Evolutionary conservation across 2,329 filamentous ascomycete species (phyloP).

Genomic region (Phymatotrichopsis omnivora): DNA sequence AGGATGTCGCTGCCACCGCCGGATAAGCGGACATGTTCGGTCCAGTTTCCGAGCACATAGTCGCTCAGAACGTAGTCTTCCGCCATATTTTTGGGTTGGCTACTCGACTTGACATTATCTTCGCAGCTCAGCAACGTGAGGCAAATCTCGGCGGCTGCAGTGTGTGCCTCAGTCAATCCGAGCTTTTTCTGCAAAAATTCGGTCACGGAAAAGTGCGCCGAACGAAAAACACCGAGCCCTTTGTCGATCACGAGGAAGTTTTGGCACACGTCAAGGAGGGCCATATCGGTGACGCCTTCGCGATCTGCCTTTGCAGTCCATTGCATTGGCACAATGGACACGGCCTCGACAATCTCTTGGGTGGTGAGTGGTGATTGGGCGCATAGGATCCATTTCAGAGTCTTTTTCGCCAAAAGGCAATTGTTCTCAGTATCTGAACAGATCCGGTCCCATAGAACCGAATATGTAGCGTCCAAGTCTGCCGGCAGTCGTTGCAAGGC

Average conservation of each 20-base stretch:
- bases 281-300: neutral
- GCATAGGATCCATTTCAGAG: conserved; percentile 5
- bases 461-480: conserved; percentile 1
- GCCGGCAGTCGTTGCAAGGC: neutral
- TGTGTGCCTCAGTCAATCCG: neutral
- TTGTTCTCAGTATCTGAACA: neutral
- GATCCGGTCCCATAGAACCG: neutral
- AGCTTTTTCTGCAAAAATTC: conserved; percentile 1
- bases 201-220: conserved; percentile 15
- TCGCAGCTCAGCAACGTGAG: conserved; percentile 5
- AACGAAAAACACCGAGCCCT: conserved; percentile 8
- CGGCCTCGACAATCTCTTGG: neutral
- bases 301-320: no score
- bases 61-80: no score
- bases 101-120: no score
- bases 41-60: conserved; percentile 7
- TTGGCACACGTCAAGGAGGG: conserved; percentile 11
- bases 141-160: neutral
- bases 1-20: neutral
- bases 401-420: neutral
- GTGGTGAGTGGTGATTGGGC: neutral
- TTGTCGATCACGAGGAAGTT: conserved; percentile 17
- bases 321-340: conserved; percentile 6
- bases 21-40: neutral
- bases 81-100: no score